phyloP scores from a whole-genome alignment of 2,329 filamentous ascomycete genomes.

The Epichloe glyceriae region DNA sequence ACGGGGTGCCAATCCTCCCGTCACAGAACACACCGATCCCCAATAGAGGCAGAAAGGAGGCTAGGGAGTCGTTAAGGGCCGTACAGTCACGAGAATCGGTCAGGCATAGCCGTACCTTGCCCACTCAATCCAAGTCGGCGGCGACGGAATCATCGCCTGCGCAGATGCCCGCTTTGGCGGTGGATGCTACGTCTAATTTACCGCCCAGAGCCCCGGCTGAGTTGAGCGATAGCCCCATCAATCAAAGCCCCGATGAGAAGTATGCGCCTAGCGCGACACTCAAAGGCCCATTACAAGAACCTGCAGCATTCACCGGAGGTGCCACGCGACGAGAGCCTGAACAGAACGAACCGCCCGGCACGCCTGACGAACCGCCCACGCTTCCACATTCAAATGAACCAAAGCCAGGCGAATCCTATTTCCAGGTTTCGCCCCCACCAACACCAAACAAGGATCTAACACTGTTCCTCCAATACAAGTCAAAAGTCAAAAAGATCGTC shows the following conservation, averaged over 20 bases:
- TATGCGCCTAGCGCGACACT: conserved; percentile 44
- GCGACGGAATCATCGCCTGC: conserved; percentile 47
- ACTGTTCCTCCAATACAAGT: conserved; percentile 90
- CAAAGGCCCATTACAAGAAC: conserved; percentile 41
- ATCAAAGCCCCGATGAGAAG: conserved; percentile 56
- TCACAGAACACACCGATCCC: conserved; percentile 72
- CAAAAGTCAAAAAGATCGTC: conserved; percentile 92
- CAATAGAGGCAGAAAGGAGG: conserved; percentile 67
- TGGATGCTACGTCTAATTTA: conserved; percentile 32
- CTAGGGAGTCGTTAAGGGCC: conserved; percentile 69
- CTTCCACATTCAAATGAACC: conserved; percentile 25
- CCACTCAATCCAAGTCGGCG: conserved; percentile 28
- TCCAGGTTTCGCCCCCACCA: conserved; percentile 50
- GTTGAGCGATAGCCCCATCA: conserved; percentile 15
- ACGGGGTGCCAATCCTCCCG: conserved; percentile 76
- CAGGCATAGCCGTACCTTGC: conserved; percentile 35
- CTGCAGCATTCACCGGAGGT: conserved; percentile 17
- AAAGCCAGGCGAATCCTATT: conserved; percentile 34
- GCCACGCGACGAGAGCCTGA: conserved; percentile 7
- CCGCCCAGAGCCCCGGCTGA: conserved; percentile 10
- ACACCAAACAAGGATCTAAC: conserved; percentile 72
- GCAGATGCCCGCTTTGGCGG: conserved; percentile 49
- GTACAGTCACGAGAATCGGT: conserved; percentile 42
- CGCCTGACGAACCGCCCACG: conserved; percentile 10
- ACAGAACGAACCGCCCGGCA: conserved; percentile 10